Evolutionary conservation across 108 stramenopile genomes (phyloP), one percentile per base, ranked within the genome.

Genomic region (Cyclostephanos tholiformis): DNA sequence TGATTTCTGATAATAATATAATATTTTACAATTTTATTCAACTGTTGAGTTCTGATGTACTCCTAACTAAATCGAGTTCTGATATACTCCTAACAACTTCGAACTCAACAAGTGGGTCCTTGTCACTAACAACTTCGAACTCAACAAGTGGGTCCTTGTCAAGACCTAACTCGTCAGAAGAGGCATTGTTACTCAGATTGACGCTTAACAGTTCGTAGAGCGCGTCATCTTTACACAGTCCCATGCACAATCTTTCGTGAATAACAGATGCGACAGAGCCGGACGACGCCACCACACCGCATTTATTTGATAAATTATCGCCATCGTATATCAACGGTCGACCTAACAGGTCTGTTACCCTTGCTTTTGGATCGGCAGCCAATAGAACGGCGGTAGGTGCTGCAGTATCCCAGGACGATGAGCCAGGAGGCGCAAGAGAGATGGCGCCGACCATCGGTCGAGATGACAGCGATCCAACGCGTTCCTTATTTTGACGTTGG

Each of bases 261-360:
- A 79, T 70, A 23, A 25, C 56, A 35, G 64, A 60, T 27, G 78
- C 78, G 19, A 66, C 67, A 60, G 55, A 63, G 13, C 78, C 78
- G 23, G 69, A 62, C 5, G 78, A 79, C n/a, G 72, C 78, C 50
- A 79, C 78, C 14, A 79, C 66, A 20, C 78, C 78, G 57, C 29
- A 39, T n/a, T 68, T 41, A 79, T 79, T 79, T 30, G 71, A 71
- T 52, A 79, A 56, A 46, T 72, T 41, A 46, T 49, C 60, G 6
- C 78, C 78, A 60, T 79, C 60, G 52, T 79, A 79, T 36, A 72
- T 67, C 51, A 79, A 63, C 22, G 78, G 78, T 57, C 78, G 41
- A 38, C 78, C 78, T 13, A 79, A 22, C 60, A 82, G 79, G 67
- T 86, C 80, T n/a, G 84, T 84, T 29, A 83, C 79, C 23, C 74